Base-by-base conservation (phyloP, 2,329 filamentous ascomycete genomes). In the Colletotrichum noveboracense region DNA sequence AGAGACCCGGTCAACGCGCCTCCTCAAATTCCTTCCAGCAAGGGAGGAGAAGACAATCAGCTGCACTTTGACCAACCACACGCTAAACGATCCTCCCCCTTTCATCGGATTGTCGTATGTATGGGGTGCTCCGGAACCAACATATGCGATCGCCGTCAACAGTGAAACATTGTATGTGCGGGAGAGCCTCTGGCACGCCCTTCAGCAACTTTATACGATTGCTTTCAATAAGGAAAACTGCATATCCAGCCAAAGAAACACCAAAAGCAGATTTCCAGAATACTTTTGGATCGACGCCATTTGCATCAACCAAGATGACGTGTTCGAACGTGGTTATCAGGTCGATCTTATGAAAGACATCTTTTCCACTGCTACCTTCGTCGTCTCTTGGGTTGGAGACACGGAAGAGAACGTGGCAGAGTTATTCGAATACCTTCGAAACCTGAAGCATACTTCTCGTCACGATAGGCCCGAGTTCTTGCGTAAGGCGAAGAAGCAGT, bases 201-300 rank as follows among this genome's bases (percentile, higher is more conserved):
- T 76, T 12, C 55, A 14, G 0, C 56, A 71, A 3, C 52, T 77
- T 5, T 30, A 3, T 12, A 21, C 2, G 1, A 66, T 70, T 16
- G 32, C 66, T 6, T 56, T 26, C 4, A 16, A 58, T 12, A 10
- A 43, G 6, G 21, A 52, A n/a, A 65, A 70, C 6, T 24, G 26
- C 14, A 58, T 70, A 13, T 38, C 26, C 6, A n/a, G 32, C 8
- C 71, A 64, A 65, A 43, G 21, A 65, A 74, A 69, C 14, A 28
- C 24, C 24, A 28, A 48, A 30, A 12, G 26, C 5, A 14, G 34
- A 26, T 21, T n/a, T 8, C 66, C 66, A 4, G 10, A 60, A 26
- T 58, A 48, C 28, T 78, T 86, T 6, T 86, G 85, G 85, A 83
- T 85, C 3, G 85, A 86, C 61, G 84, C 85, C 73, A 78, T 86